Evolutionary conservation across 257 asterid species (phyloP).

Genomic region (Rehmannia glutinosa): DNA sequence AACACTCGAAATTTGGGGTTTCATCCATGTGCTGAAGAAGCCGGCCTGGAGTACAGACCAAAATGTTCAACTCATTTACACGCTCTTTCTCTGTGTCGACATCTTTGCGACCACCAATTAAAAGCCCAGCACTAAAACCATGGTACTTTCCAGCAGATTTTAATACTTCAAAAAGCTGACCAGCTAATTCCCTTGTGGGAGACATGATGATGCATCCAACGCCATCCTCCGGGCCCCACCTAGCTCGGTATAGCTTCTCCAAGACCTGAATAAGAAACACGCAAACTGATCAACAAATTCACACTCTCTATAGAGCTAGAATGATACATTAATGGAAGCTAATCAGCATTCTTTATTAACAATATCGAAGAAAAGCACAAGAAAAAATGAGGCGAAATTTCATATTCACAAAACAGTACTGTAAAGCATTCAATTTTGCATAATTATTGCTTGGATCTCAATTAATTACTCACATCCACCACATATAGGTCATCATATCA

Average conservation of each 20-base stretch:
- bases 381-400: background rate
- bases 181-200: slow-evolving; percentile 93
- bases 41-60: slow-evolving; percentile 97
- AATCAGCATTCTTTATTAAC: background rate
- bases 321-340: no score
- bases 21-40: slow-evolving; percentile 99
- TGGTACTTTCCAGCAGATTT: slow-evolving; percentile 79
- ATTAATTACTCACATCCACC: background rate
- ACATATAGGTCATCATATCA: background rate
- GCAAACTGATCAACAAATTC: background rate
- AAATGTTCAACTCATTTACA: slow-evolving; percentile 70
- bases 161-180: slow-evolving; percentile 76
- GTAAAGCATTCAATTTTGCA: background rate
- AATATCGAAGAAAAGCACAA: background rate
- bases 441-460: background rate
- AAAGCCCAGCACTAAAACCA: slow-evolving; percentile 92
- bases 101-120: slow-evolving; percentile 94
- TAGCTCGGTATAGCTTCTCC: slow-evolving; percentile 72
- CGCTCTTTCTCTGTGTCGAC: slow-evolving; percentile 83
- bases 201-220: slow-evolving; percentile 93
- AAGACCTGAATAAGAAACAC: slow-evolving; percentile 47
- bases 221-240: slow-evolving; percentile 98
- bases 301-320: background rate
- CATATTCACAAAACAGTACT: background rate
- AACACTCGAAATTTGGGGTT: slow-evolving; percentile 89